Conservation (phyloP, 108 stramenopile genomes). For the Nannochloropsis oceanica region DNA sequence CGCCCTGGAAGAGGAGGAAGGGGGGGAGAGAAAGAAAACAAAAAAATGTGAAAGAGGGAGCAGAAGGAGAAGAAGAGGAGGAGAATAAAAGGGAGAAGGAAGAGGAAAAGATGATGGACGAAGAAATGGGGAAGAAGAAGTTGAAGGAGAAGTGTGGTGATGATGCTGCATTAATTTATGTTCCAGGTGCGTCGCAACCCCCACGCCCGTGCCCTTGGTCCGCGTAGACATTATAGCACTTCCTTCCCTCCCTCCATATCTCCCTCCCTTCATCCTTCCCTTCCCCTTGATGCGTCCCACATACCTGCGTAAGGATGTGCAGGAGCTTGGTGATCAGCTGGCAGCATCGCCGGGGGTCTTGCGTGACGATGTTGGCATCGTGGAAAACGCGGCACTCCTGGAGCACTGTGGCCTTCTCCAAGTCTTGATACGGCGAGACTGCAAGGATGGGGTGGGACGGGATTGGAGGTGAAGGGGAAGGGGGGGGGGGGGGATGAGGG, state of each 20-base stretch:
- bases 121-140: neutral
- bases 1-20: neutral
- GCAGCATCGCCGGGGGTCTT: slow-evolving; percentile 89
- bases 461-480: neutral
- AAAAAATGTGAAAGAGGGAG: neutral
- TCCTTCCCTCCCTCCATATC: neutral
- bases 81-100: neutral
- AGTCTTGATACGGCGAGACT: slow-evolving; percentile 64
- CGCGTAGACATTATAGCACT: neutral
- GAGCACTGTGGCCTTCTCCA: slow-evolving; percentile 92
- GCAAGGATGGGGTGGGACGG: neutral
- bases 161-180: no score
- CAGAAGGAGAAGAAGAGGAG: neutral
- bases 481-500: no score
- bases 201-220: no score
- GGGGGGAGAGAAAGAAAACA: neutral
- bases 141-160: no score
- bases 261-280: neutral
- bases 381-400: slow-evolving; percentile 96
- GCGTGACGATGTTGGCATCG: slow-evolving; percentile 80
- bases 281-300: neutral
- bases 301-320: slow-evolving; percentile 37
- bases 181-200: no score
- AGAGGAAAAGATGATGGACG: neutral
- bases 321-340: slow-evolving; percentile 94